Percentiles rank a stretch among this genome's conserved stretches.
These are phyloP conservation scores for Oxyria digyna DNA, from an alignment of 148 eudicot species.

Conservation along the genomic window DNA sequence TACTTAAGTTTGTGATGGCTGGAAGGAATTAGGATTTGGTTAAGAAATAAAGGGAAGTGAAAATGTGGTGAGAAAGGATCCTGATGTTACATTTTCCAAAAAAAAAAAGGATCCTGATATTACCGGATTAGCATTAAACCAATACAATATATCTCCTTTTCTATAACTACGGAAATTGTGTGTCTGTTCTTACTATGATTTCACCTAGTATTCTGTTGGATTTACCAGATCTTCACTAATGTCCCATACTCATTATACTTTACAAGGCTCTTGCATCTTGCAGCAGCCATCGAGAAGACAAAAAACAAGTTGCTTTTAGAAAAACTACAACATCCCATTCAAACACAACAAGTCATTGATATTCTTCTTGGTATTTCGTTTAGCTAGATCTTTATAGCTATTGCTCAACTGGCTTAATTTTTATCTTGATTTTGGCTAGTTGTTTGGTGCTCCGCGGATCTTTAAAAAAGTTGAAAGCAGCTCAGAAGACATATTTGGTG, in stretches of 20 bases:
- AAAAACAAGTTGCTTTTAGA: background rate
- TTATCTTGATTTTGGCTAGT: slow-evolving; percentile 17
- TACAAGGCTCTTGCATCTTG: background rate
- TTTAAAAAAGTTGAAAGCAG: slow-evolving; percentile 28
- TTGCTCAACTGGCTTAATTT: background rate
- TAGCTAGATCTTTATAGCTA: background rate
- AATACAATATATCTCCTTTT: background rate
- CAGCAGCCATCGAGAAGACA: background rate
- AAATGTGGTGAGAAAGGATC: background rate
- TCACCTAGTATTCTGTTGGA: background rate
- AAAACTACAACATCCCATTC: background rate
- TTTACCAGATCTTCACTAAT: background rate
- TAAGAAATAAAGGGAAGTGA: too few species aligned
- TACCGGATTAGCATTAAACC: background rate
- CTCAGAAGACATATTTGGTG: slow-evolving; percentile 5
- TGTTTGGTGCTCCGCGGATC: slow-evolving; percentile 62
- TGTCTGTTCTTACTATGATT: background rate
- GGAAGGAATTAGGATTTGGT: background rate
- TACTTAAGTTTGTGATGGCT: background rate
- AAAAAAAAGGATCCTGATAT: too few species aligned
- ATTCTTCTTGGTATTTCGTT: background rate
- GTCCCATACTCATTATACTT: background rate
- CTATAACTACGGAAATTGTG: background rate
- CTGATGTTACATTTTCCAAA: too few species aligned
- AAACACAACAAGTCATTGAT: background rate